These are phyloP conservation scores for Aspergillus tamarii DNA, from an alignment of 2,329 filamentous ascomycete species.

Conservation along the genomic window DNA sequence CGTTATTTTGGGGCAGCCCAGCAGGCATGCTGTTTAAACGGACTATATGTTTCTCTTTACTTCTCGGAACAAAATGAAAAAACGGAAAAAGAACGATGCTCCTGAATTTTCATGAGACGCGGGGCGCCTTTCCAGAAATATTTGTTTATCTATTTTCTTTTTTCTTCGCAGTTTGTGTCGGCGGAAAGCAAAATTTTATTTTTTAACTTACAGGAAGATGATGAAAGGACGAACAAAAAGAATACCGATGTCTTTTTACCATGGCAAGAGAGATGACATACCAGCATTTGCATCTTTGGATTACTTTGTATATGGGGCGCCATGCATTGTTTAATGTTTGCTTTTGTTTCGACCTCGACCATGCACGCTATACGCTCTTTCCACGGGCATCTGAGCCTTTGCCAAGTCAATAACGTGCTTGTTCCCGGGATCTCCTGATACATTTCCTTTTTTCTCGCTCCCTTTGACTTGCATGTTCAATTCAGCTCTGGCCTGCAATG, in stretches of 20 bases:
- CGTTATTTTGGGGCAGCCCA: conserved; percentile 47
- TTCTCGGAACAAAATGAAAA: conserved; percentile 35
- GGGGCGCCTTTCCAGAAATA: conserved; percentile 30
- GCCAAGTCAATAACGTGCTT: conserved; percentile 5
- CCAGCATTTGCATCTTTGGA: conserved; percentile 41
- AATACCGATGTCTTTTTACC: conserved; percentile 29
- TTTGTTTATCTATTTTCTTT: conserved; percentile 20
- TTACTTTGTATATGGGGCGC: conserved; percentile 15
- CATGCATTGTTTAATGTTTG: conserved; percentile 11
- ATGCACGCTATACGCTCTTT: conserved; percentile 3
- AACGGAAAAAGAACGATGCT: conserved; percentile 31
- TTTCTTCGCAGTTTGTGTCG: conserved; percentile 23
- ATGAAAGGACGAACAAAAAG: conserved; percentile 42
- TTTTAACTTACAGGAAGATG: conserved; percentile 34
- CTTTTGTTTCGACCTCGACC: conserved; percentile 11
- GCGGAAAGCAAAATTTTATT: conserved; percentile 27
- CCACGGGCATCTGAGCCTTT: not conserved
- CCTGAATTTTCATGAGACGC: conserved; percentile 26
- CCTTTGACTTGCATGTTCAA: conserved; percentile 4
- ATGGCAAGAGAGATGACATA: conserved; percentile 40
- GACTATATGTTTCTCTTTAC: conserved; percentile 29
- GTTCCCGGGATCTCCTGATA: conserved; percentile 1
- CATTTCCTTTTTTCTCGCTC: not conserved
- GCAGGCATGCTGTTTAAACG: conserved; percentile 37
- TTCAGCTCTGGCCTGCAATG: conserved; percentile 4